A percentile compares a stretch with the other conserved stretches of the same genome.
Evolutionary conservation across 257 asterid species (phyloP).

Genomic region (Penstemon eatonii): DNA sequence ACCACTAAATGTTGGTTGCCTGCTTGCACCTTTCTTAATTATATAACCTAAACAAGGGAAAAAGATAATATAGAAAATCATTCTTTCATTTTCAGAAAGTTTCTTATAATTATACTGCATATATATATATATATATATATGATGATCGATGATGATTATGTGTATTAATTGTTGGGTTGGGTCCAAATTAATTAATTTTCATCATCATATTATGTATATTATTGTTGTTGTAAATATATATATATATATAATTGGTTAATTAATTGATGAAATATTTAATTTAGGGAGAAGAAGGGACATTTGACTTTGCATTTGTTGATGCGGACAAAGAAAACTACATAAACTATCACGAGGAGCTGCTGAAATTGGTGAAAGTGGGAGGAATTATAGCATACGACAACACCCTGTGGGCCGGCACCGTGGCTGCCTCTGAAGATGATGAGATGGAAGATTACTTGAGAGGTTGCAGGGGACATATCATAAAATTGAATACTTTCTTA

Average conservation of each 20-base stretch:
- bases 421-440: constrained; percentile 42
- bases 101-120: too few species aligned
- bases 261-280: neutral
- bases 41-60: too few species aligned
- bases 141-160: too few species aligned
- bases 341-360: constrained; percentile 51
- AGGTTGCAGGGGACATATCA: constrained; percentile 33
- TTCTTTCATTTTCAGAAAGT: too few species aligned
- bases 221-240: too few species aligned
- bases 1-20: constrained; percentile 14
- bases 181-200: too few species aligned
- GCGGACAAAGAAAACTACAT: constrained; percentile 67
- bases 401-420: constrained; percentile 62
- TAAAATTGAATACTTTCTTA: constrained; percentile 47
- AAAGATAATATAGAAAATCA: too few species aligned
- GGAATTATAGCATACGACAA: constrained; percentile 68
- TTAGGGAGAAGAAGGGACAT: constrained; percentile 60
- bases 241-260: neutral
- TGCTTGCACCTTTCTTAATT: too few species aligned
- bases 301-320: constrained; percentile 69
- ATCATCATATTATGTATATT: too few species aligned
- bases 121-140: too few species aligned
- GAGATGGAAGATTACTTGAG: constrained; percentile 40
- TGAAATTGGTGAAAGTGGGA: constrained; percentile 54
- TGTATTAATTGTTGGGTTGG: neutral